Evolutionary conservation across 768 basidiomycete genomes (phyloP), one percentile per base, ranked within the genome.

Genomic region (Boletus subparvulus): DNA sequence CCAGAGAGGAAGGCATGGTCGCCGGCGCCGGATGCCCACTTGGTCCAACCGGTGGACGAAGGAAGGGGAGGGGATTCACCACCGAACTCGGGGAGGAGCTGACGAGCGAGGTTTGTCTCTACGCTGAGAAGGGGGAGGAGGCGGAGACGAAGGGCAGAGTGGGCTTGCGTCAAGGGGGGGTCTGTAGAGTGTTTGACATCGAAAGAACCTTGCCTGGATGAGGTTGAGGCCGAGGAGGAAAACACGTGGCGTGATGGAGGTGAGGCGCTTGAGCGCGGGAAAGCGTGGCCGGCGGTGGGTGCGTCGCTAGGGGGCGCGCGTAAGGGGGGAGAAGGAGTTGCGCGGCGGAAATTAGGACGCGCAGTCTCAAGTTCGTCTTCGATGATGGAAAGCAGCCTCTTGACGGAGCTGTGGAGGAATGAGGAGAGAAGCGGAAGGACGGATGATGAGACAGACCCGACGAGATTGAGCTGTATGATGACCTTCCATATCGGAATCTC

Each of bases 391-490:
- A 87, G 73, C 9, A 88, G 78, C 2, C 73, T 74, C 65, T 83
- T 85, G 57, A 88, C 71, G 17, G 84, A 84, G 2, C 85, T 86
- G 56, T 16, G 19, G 47, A 16, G 9, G 30, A 24, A 32, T 63
- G 42, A 46, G 45, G 24, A 11, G 3, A 49, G 30, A 32, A 46
- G 12, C 6, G n/a, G 16, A 2, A 16, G 6, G 5, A 3, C 3
- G 3, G 11, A 21, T 11, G 3, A 39, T 13, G 4, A 2, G 19
- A 64, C 74, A 14, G 48, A 85, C 86, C 80, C 72, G 56, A 88
- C 86, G 59, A 89, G 71, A 63, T 89, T 89, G 42, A 89, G 80
- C 60, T 89, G 84, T 9, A 90, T 78, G 51, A 89, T 78, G 13
- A 80, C 77, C 58, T 77, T 81, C 87, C 87, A 90, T 8, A 82